Conservation (phyloP, 495 filamentous ascomycete genomes). For the Trichoderma erinaceum region DNA sequence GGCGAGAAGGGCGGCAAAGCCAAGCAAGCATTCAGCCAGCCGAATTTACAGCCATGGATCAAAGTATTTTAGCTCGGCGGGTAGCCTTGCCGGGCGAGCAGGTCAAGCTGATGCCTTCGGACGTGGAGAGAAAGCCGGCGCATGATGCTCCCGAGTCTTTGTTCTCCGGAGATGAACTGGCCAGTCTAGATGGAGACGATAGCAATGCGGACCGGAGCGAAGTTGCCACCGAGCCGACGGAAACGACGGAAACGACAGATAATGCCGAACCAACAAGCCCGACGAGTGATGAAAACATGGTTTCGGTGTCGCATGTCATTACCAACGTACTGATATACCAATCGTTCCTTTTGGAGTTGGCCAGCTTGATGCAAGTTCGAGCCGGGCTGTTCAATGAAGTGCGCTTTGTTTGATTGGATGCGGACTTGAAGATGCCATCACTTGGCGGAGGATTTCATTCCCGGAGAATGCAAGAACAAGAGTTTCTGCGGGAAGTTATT, state of each 20-base stretch:
- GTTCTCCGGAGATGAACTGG: slow-evolving; percentile 2
- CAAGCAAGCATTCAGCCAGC: slow-evolving; percentile 32
- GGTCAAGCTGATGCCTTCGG: slow-evolving; percentile 35
- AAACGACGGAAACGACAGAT: slow-evolving; percentile 23
- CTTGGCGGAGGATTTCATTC: not conserved
- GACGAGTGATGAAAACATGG: slow-evolving; percentile 38
- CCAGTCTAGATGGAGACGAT: not conserved
- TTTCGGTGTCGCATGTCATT: slow-evolving; percentile 78
- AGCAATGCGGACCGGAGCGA: slow-evolving; percentile 38
- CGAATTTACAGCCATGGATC: slow-evolving; percentile 48
- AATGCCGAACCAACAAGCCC: slow-evolving; percentile 21
- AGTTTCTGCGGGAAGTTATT: not conserved
- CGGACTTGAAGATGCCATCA: not conserved
- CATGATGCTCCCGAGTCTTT: slow-evolving; percentile 19
- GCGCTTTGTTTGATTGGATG: slow-evolving; percentile 45
- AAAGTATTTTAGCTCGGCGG: slow-evolving; percentile 43
- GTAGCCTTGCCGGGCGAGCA: slow-evolving; percentile 34
- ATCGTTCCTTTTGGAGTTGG: slow-evolving; percentile 84
- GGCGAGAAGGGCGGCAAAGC: slow-evolving; percentile 27
- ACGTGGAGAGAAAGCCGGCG: slow-evolving; percentile 30
- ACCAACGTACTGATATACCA: slow-evolving; percentile 71
- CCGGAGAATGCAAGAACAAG: not conserved
- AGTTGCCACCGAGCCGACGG: slow-evolving; percentile 26
- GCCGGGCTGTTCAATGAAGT: slow-evolving; percentile 85
- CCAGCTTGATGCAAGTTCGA: slow-evolving; percentile 78